phyloP scores from a whole-genome alignment of 176 grass and related monocot species.

The Tillandsia leiboldiana region DNA sequence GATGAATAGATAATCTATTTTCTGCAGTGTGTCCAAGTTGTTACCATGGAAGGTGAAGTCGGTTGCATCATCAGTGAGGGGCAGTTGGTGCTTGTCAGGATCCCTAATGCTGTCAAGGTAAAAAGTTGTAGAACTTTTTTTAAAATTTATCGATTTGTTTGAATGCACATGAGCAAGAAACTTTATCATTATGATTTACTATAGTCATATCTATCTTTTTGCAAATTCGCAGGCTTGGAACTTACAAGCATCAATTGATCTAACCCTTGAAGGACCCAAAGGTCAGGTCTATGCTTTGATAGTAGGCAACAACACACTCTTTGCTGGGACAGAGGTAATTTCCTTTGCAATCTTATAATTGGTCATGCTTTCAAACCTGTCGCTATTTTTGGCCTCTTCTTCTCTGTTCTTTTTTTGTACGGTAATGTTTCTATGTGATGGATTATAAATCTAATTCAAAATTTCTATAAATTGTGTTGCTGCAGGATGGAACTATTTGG shows the following conservation, averaged over 20 bases:
- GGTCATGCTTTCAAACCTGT: too few species aligned
- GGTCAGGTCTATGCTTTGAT: constrained; percentile 37
- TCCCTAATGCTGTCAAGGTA: constrained; percentile 16
- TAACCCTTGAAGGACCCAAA: constrained; percentile 13
- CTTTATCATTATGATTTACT: neutral
- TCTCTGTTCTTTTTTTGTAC: neutral
- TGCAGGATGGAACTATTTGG: constrained; percentile 84
- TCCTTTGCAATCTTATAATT: neutral
- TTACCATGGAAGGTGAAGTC: constrained; percentile 19
- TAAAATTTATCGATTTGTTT: neutral
- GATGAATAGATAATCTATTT: neutral
- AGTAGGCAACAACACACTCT: constrained; percentile 63
- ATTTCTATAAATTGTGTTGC: neutral
- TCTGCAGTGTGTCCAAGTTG: constrained; percentile 5
- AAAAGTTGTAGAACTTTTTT: neutral
- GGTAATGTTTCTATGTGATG: too few species aligned
- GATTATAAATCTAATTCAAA: too few species aligned
- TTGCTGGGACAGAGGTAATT: constrained; percentile 75
- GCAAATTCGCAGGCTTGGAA: constrained; percentile 14
- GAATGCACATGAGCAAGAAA: neutral
- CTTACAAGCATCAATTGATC: neutral
- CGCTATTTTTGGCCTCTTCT: neutral
- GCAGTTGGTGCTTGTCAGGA: constrained; percentile 7
- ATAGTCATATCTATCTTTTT: neutral
- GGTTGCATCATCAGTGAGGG: constrained; percentile 19